Percentiles rank a stretch among this genome's conserved stretches.
These are phyloP conservation scores for Xylaria palmicola DNA, from an alignment of 495 filamentous ascomycete species.

Conservation along the genomic window DNA sequence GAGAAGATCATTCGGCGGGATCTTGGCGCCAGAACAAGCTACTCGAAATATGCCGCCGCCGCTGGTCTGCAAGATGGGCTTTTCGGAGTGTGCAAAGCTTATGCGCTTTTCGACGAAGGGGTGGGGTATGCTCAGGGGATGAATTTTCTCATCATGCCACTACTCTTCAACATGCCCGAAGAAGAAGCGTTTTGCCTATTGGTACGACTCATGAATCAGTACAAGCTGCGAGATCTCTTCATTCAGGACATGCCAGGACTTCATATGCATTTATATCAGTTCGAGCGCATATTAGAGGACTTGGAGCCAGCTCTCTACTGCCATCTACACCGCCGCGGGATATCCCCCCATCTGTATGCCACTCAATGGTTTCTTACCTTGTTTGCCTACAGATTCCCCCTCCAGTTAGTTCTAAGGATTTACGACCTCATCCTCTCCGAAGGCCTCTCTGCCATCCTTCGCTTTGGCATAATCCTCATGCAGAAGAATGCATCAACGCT, in stretches of 20 bases:
- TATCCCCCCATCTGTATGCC: slow-evolving; percentile 89
- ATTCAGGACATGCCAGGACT: slow-evolving; percentile 95
- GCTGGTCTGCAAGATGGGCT: slow-evolving; percentile 91
- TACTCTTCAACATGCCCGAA: slow-evolving; percentile 98
- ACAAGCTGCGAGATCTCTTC: slow-evolving; percentile 89
- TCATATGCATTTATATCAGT: slow-evolving; percentile 90
- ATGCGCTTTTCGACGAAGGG: slow-evolving; percentile 89
- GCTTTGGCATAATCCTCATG: slow-evolving; percentile 94
- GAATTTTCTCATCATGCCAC: slow-evolving; percentile 97
- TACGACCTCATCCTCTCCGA: slow-evolving; percentile 97
- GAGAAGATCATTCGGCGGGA: slow-evolving; percentile 91
- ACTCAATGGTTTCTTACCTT: slow-evolving; percentile 99
- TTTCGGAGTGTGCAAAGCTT: slow-evolving; percentile 95
- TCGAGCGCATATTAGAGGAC: slow-evolving; percentile 92
- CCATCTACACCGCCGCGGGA: slow-evolving; percentile 83
- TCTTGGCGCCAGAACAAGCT: slow-evolving; percentile 89
- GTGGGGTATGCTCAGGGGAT: slow-evolving; percentile 98
- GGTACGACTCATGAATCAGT: slow-evolving; percentile 94
- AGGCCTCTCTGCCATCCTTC: slow-evolving; percentile 86
- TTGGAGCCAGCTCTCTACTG: slow-evolving; percentile 92
- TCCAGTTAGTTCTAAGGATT: slow-evolving; percentile 93
- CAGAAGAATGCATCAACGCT: slow-evolving; percentile 80
- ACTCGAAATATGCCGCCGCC: slow-evolving; percentile 86
- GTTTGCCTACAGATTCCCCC: slow-evolving; percentile 97
- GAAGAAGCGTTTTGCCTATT: slow-evolving; percentile 94